These are phyloP conservation scores for Metschnikowia matae DNA, from an alignment of 805 yeast genomes.

Conservation along the genomic window DNA sequence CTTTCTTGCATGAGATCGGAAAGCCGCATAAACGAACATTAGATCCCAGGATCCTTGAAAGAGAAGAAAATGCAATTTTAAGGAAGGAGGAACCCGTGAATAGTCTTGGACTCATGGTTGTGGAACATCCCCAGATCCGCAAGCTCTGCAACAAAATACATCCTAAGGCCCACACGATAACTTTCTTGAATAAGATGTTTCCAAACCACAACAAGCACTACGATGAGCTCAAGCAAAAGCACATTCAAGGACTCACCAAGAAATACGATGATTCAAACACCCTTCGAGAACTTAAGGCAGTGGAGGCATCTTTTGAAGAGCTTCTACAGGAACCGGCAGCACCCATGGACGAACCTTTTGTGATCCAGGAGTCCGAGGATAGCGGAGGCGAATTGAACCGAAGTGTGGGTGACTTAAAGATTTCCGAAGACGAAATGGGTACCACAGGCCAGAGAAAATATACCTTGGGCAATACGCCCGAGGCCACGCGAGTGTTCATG, in stretches of 20 bases:
- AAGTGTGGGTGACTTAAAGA: constrained; percentile 17
- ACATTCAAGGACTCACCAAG: constrained; percentile 1
- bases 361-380: constrained; percentile 14
- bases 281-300: background rate
- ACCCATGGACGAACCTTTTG: constrained; percentile 17
- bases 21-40: background rate
- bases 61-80: background rate
- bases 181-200: constrained; percentile 12
- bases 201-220: constrained; percentile 7
- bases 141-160: constrained; percentile 6
- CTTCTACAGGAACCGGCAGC: constrained; percentile 6
- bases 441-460: background rate
- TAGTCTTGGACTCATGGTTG: background rate
- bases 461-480: constrained; percentile 6
- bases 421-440: constrained; percentile 7
- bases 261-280: constrained; percentile 5
- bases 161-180: constrained; percentile 10
- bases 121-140: constrained; percentile 18
- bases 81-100: background rate
- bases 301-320: constrained; percentile 1
- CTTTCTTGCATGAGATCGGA: constrained; percentile 1
- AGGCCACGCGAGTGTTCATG: constrained; percentile 11
- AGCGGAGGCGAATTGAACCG: constrained; percentile 17
- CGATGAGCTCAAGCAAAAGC: constrained; percentile 2
- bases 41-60: constrained; percentile 5